These are phyloP conservation scores for Aaosphaeria arxii DNA, from an alignment of 2,329 filamentous ascomycete genomes.

Conservation along the genomic window DNA sequence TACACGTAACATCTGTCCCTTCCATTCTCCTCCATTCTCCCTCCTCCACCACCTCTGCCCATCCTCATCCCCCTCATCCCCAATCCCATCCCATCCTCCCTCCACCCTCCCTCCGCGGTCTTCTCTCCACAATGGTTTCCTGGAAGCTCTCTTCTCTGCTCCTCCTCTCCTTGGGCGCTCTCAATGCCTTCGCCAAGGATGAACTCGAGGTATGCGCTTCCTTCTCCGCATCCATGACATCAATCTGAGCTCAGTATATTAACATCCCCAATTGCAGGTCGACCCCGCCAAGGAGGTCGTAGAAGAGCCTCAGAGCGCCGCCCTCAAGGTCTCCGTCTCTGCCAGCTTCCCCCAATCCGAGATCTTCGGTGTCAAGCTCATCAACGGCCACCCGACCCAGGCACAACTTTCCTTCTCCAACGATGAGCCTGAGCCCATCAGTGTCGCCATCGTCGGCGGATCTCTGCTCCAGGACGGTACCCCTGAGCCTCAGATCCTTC, in stretches of 20 bases:
- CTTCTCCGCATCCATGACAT: conserved; percentile 30
- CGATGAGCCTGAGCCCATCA: conserved; percentile 72
- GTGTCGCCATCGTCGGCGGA: conserved; percentile 73
- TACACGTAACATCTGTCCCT: background rate
- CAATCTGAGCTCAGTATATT: conserved; percentile 15
- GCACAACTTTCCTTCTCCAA: conserved; percentile 82
- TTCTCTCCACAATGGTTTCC: conserved; percentile 60
- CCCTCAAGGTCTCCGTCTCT: conserved; percentile 53
- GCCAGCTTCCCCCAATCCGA: conserved; percentile 65
- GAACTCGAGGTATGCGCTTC: conserved; percentile 55
- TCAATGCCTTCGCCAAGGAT: conserved; percentile 56
- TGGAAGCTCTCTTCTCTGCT: conserved; percentile 70
- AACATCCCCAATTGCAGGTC: conserved; percentile 21
- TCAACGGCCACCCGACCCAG: conserved; percentile 86
- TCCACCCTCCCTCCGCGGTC: conserved; percentile 3
- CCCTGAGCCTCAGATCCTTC: conserved; percentile 60
- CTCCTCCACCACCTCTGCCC: conserved; percentile 3
- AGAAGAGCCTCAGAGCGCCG: conserved; percentile 61
- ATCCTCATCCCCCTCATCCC: conserved; percentile 9
- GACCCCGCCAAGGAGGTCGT: conserved; percentile 46
- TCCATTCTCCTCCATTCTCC: too few species aligned
- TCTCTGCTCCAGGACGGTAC: conserved; percentile 62
- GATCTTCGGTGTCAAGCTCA: conserved; percentile 90
- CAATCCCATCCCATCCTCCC: conserved; percentile 3
- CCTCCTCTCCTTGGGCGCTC: conserved; percentile 66